Conservation (phyloP, 495 filamentous ascomycete species). For the Rostrohypoxylon terebratum region DNA sequence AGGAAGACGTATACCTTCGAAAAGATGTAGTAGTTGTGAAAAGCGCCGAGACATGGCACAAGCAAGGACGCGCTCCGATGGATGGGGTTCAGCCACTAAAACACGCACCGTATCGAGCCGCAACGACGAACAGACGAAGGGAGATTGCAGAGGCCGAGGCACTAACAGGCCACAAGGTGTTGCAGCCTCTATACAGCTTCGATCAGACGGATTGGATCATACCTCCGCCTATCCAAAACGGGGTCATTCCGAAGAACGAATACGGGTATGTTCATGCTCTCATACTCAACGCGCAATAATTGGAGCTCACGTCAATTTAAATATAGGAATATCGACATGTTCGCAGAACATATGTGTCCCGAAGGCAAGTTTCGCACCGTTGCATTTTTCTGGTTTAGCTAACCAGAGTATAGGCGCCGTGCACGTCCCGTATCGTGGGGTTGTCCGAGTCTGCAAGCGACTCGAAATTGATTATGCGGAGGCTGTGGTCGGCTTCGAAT, state of each 20-base stretch:
- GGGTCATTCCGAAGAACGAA: slow-evolving; percentile 90
- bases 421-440: slow-evolving; percentile 83
- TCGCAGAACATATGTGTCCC: slow-evolving; percentile 92
- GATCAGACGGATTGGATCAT: slow-evolving; percentile 96
- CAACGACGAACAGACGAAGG: slow-evolving; percentile 86
- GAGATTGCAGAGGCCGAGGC: slow-evolving; percentile 87
- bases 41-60: slow-evolving; percentile 96
- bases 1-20: slow-evolving; percentile 84
- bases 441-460: slow-evolving; percentile 81
- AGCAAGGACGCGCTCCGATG: slow-evolving; percentile 85
- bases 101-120: slow-evolving; percentile 87
- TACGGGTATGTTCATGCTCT: slow-evolving; percentile 67
- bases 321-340: slow-evolving; percentile 87
- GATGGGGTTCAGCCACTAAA: slow-evolving; percentile 82
- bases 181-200: slow-evolving; percentile 85
- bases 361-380: slow-evolving; percentile 56
- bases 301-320: slow-evolving; percentile 19
- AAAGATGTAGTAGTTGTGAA: slow-evolving; percentile 86
- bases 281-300: neutral
- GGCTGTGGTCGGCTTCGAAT: slow-evolving; percentile 96
- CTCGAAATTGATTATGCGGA: slow-evolving; percentile 92
- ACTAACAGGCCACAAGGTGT: slow-evolving; percentile 80
- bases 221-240: slow-evolving; percentile 82
- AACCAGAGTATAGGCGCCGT: slow-evolving; percentile 64
- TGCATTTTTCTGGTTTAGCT: neutral